phyloP scores from a whole-genome alignment of 495 filamentous ascomycete genomes.

The Astrocystis sublimbata region DNA sequence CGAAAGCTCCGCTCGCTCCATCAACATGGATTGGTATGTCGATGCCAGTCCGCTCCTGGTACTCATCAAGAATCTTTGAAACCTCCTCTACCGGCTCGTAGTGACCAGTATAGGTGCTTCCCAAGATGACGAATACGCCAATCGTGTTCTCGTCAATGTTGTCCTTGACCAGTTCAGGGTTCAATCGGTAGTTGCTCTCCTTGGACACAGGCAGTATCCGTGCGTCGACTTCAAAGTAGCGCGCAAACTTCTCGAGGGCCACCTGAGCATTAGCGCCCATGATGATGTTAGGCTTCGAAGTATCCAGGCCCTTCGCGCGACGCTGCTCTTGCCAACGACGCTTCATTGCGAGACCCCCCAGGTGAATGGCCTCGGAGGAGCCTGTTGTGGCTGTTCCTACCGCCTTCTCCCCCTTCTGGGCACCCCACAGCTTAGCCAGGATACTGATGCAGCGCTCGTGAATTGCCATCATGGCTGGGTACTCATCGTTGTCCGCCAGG shows the following conservation, averaged over 20 bases:
- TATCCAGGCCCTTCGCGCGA: slow-evolving; percentile 60
- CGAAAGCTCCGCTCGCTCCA: slow-evolving; percentile 70
- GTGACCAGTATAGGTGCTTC: slow-evolving; percentile 75
- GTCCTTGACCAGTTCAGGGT: slow-evolving; percentile 62
- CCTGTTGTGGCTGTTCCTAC: slow-evolving; percentile 74
- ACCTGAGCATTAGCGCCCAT: slow-evolving; percentile 81
- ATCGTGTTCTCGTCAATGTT: slow-evolving; percentile 80
- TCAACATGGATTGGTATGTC: slow-evolving; percentile 78
- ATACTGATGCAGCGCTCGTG: slow-evolving; percentile 72
- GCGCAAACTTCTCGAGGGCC: slow-evolving; percentile 70
- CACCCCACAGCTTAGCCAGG: slow-evolving; percentile 68
- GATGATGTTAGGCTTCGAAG: slow-evolving; percentile 67
- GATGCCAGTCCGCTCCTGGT: slow-evolving; percentile 60
- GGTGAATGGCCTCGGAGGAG: slow-evolving; percentile 71
- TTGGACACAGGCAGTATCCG: slow-evolving; percentile 67
- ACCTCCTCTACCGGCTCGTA: slow-evolving; percentile 75
- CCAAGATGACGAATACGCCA: slow-evolving; percentile 73
- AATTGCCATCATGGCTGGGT: slow-evolving; percentile 72
- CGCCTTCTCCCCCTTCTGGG: slow-evolving; percentile 64
- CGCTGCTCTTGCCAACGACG: slow-evolving; percentile 72
- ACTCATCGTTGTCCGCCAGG: slow-evolving; percentile 70
- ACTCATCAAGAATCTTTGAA: slow-evolving; percentile 64
- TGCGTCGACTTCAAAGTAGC: slow-evolving; percentile 78
- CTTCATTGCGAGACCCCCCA: slow-evolving; percentile 79
- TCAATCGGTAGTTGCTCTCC: slow-evolving; percentile 62